phyloP scores from a whole-genome alignment of 768 basidiomycete genomes.

The Leucosporidium scottii region DNA sequence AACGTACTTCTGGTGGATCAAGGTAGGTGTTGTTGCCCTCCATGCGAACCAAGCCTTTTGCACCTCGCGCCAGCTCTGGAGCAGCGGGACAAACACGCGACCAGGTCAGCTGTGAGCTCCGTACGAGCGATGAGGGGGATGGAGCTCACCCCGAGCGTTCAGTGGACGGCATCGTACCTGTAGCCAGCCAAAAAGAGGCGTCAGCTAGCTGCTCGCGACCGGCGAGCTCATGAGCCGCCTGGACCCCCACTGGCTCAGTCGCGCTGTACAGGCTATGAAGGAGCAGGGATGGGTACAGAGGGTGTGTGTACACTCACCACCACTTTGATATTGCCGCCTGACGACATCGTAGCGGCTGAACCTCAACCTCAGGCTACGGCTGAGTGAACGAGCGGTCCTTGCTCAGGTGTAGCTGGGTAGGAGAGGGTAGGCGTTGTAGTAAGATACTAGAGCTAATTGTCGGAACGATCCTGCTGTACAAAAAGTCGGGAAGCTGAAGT shows the following conservation, averaged over 20 bases:
- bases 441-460: too few species aligned
- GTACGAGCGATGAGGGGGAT: background rate
- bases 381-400: too few species aligned
- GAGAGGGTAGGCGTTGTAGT: too few species aligned
- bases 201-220: background rate
- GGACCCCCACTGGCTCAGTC: background rate
- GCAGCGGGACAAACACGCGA: slow-evolving; percentile 3
- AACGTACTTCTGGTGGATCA: slow-evolving; percentile 66
- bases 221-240: background rate
- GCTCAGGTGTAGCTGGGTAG: too few species aligned
- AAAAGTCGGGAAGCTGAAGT: too few species aligned
- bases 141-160: slow-evolving; percentile 73
- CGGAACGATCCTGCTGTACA: too few species aligned
- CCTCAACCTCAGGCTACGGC: too few species aligned
- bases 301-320: slow-evolving; percentile 37
- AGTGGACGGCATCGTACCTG: slow-evolving; percentile 79
- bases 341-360: too few species aligned
- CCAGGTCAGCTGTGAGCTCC: background rate
- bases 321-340: slow-evolving; percentile 44
- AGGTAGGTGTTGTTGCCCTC: slow-evolving; percentile 84
- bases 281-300: background rate
- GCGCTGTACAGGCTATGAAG: background rate
- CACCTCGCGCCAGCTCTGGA: slow-evolving; percentile 82
- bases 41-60: slow-evolving; percentile 91
- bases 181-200: slow-evolving; percentile 41